Conservation (phyloP, 2,329 filamentous ascomycete genomes). For the Ampelomyces quisqualis region DNA sequence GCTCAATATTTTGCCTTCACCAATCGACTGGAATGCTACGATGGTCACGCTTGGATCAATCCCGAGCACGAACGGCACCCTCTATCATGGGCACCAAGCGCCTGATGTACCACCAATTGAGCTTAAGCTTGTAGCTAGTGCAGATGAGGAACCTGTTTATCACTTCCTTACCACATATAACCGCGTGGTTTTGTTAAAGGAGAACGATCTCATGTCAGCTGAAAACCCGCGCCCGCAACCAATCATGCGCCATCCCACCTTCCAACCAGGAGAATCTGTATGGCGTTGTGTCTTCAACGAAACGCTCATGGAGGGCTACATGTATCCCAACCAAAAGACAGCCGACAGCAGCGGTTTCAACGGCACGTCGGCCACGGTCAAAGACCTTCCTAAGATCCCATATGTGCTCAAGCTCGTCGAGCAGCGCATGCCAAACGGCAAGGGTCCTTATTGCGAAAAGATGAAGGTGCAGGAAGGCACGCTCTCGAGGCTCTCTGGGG, state of each 20-base stretch:
- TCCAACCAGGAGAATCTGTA: constrained; percentile 17
- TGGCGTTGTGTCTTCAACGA: constrained; percentile 35
- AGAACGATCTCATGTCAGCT: constrained; percentile 13
- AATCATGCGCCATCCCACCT: constrained; percentile 2
- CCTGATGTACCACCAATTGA: constrained; percentile 14
- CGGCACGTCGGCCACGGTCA: background rate
- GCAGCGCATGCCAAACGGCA: constrained; percentile 15
- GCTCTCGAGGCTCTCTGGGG: background rate
- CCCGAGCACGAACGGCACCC: constrained; percentile 5
- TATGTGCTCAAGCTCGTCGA: constrained; percentile 30
- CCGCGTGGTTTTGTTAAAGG: constrained; percentile 22
- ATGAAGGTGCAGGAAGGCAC: constrained; percentile 6
- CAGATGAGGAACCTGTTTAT: constrained; percentile 13
- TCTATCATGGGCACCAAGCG: constrained; percentile 22
- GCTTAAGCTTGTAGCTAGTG: constrained; percentile 4
- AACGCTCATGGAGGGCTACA: constrained; percentile 27
- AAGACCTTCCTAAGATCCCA: constrained; percentile 14
- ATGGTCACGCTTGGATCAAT: constrained; percentile 17
- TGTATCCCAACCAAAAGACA: constrained; percentile 15
- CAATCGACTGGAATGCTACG: constrained; percentile 6
- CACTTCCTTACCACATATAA: constrained; percentile 27
- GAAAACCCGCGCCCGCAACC: background rate
- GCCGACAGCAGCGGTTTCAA: background rate
- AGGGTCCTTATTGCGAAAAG: constrained; percentile 26
- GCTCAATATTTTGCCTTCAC: constrained; percentile 22